Percentiles rank a stretch among this genome's conserved stretches.
phyloP scores from a whole-genome alignment of 306 rosid species.

The Cucurbita moschata region DNA sequence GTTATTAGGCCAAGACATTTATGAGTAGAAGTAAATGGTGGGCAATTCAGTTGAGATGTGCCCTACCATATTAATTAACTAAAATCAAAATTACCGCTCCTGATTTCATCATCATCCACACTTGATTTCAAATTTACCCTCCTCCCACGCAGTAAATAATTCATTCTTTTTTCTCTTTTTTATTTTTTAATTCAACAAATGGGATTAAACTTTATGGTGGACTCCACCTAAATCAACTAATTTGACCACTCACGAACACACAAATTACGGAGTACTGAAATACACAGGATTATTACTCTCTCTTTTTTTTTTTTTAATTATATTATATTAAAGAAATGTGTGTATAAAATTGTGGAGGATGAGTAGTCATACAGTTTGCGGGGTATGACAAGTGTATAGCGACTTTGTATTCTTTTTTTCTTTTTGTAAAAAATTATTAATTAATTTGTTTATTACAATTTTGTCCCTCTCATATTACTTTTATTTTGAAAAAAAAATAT shows the following conservation, averaged over 20 bases:
- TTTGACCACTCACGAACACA: neutral
- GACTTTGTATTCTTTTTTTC: neutral
- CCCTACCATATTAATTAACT: slow-evolving; percentile 10
- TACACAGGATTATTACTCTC: neutral
- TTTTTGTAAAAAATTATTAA: neutral
- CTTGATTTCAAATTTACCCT: neutral
- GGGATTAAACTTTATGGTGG: too few species aligned
- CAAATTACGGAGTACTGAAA: neutral
- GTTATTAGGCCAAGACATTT: slow-evolving; percentile 15
- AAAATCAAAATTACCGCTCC: neutral
- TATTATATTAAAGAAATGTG: neutral
- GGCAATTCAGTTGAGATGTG: slow-evolving; percentile 11
- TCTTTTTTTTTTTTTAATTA: too few species aligned
- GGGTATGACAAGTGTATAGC: neutral
- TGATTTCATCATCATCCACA: neutral
- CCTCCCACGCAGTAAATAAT: too few species aligned
- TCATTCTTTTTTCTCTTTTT: too few species aligned
- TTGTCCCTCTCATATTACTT: neutral
- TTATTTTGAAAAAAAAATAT: neutral
- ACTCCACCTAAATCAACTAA: too few species aligned
- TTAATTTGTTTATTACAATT: neutral
- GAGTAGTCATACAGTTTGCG: neutral
- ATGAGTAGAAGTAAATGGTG: slow-evolving; percentile 14
- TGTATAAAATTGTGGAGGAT: neutral
- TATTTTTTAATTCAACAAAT: too few species aligned